phyloP scores from a whole-genome alignment of 2,329 filamentous ascomycete species.

The Ophiocordyceps australis region DNA sequence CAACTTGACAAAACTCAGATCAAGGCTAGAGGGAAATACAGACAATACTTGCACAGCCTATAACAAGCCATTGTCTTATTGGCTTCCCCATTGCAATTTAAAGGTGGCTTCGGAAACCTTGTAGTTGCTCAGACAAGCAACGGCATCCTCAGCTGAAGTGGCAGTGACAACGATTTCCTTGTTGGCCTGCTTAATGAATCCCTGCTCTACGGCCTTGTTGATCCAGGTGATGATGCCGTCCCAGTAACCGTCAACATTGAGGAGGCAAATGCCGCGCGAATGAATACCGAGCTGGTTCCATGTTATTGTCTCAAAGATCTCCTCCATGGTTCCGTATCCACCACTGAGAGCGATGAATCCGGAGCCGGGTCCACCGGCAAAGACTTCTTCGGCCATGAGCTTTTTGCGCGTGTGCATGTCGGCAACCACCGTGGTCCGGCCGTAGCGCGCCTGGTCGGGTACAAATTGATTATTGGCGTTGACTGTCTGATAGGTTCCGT shows the following conservation, averaged over 20 bases:
- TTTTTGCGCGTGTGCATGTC: conserved; percentile 97
- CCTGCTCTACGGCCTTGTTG: conserved; percentile 50
- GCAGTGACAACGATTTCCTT: conserved; percentile 65
- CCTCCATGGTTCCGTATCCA: conserved; percentile 90
- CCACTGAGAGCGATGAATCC: conserved; percentile 82
- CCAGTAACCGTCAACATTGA: conserved; percentile 86
- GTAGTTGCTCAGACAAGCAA: conserved; percentile 55
- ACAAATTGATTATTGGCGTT: conserved; percentile 32
- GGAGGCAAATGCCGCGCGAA: conserved; percentile 55
- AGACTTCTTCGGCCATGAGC: conserved; percentile 79
- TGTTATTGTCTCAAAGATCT: conserved; percentile 77
- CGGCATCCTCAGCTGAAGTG: conserved; percentile 50
- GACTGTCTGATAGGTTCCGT: conserved; percentile 31
- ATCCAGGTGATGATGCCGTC: conserved; percentile 76
- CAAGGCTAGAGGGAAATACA: no score
- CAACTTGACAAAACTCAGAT: no score
- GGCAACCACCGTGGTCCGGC: conserved; percentile 69
- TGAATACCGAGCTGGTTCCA: conserved; percentile 98
- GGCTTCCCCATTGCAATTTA: conserved; percentile 64
- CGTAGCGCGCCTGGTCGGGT: conserved; percentile 51
- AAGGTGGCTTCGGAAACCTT: conserved; percentile 56
- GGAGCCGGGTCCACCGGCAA: conserved; percentile 61
- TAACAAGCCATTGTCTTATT: no score
- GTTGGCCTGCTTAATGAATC: conserved; percentile 59
- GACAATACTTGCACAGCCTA: no score